Base-by-base conservation (phyloP, 768 basidiomycete genomes). In the Rhizopogon roseolus region DNA sequence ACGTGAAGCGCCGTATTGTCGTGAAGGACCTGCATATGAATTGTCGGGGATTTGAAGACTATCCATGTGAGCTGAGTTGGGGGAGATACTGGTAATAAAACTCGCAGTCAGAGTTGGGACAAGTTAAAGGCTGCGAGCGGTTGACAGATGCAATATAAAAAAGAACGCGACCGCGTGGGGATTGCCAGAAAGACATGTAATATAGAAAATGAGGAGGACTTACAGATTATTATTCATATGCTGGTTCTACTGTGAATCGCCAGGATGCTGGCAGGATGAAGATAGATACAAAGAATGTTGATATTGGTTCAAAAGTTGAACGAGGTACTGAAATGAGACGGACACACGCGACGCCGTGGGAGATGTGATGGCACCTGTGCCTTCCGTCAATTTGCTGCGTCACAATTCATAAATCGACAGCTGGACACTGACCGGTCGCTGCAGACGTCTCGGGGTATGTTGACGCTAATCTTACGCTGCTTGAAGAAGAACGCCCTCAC, bases 11-110 rank as follows among this genome's bases (percentile, higher is more conserved):
- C 66, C 64, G 14, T 72, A 62, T 29, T 74, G 71, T 36, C 78
- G 73, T 41, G 81, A 80, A 27, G 77, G 73, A 38, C 76, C 75
- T 17, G 76, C 61, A 54, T 76, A 61, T 10, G 75, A 68, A 10
- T 66, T 50, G 42, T 77, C 76, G 13, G 77, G 77, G 29, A 78
- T 75, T 62, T 79, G 77, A 16, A 80, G 71, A 37, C 52, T 70
- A 58, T 58, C 64, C 68, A 69, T 69, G 44, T 38, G 27, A 56
- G 19, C 52, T 55, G 44, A 45, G 37, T 11, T 25, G 17, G 27
- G 22, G 13, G 19, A 50, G 44, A 49, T 49, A 53, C 32, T 48
- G 7, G 38, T 19, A 29, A 37, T 19, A 27, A 49, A 49, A 40
- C 19, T 53, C 19, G 50, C 27, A 45, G 55, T 39, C 32, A 32